Evolutionary conservation across 2,329 filamentous ascomycete genomes (phyloP), one percentile per base, ranked within the genome.

Genomic region (Alternaria metachromatica): DNA sequence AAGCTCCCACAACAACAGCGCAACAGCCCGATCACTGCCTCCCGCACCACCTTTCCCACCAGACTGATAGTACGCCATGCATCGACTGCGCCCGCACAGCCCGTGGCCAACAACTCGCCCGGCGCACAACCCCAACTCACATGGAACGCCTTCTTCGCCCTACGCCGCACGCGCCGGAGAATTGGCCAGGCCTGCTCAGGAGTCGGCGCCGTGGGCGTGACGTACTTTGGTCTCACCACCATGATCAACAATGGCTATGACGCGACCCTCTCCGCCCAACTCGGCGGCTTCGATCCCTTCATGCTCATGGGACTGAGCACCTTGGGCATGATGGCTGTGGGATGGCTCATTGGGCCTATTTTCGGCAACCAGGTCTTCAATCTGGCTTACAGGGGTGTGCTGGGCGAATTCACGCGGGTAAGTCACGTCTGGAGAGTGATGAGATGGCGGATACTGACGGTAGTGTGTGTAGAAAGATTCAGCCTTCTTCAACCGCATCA

Each of bases 131-230:
- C 70, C 11, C 71, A 80, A 60, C 80, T 86, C 41, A 84, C 84
- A 82, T 98, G 95, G 95, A 91, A 97, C 83, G 89, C 89, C 56
- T 98, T 97, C 85, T 97, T 98, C 85, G 88, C 89, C 78, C 90
- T 98, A 64, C 93, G 95, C 76, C 92, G 93, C 73, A 91, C 90
- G 64, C 92, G 95, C 60, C 90, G 95, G 64, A 89, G 92, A 73
- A 92, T 94, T 84, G 93, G 95, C 78, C 87, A 97, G 41, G 87
- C 87, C 54, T 94, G 93, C 68, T 95, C 92, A 50, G 84, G 93
- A 56, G 78, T 88, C 33, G 88, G 87, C 33, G 90, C 90, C 45
- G 68, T 90, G 6, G 82, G 84, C 12, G 88, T 88, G 63, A 91
- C 92, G 1, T 84, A 86, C 3, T 83, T 81, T 2, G 90, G 91